Evolutionary conservation across 352 stramenopile genomes (phyloP).

Genomic region (Elongisporangium senticosum): DNA sequence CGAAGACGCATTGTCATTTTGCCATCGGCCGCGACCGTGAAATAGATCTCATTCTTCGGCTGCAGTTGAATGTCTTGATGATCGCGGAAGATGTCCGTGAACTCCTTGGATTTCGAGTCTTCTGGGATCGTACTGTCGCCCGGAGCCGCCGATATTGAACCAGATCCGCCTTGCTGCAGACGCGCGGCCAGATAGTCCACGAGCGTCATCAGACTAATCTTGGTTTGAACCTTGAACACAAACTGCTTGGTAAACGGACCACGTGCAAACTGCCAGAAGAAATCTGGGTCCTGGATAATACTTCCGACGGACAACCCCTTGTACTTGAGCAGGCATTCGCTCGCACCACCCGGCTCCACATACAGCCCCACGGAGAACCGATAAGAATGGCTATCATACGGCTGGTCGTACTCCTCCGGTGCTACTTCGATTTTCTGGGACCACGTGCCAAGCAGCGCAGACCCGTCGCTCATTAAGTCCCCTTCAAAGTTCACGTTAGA

Average conservation of each 20-base stretch:
- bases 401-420: conserved; percentile 23
- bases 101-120: conserved; percentile 17
- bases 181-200: conserved; percentile 52
- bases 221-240: conserved; percentile 54
- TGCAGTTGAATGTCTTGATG: conserved; percentile 20
- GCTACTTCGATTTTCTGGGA: conserved; percentile 50
- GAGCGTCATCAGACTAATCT: conserved; percentile 35
- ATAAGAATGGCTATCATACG: conserved; percentile 27
- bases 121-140: conserved; percentile 14
- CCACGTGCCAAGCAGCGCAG: conserved; percentile 61
- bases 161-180: conserved; percentile 23
- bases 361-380: conserved; percentile 64
- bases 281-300: conserved; percentile 72
- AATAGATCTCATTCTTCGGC: conserved; percentile 45
- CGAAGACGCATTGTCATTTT: conserved; percentile 40
- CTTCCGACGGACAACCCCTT: conserved; percentile 75
- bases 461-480: conserved; percentile 48
- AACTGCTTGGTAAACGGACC: conserved; percentile 66
- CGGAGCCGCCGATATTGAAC: conserved; percentile 4
- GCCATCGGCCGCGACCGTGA: conserved; percentile 38
- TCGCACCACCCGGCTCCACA: conserved; percentile 49
- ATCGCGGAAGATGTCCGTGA: conserved; percentile 26
- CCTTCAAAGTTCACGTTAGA: conserved; percentile 57
- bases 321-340: conserved; percentile 70
- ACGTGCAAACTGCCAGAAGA: conserved; percentile 57